A percentile compares a stretch with the other conserved stretches of the same genome.
Conservation (phyloP, 306 rosid species). For the Pyrus betulifolia region DNA sequence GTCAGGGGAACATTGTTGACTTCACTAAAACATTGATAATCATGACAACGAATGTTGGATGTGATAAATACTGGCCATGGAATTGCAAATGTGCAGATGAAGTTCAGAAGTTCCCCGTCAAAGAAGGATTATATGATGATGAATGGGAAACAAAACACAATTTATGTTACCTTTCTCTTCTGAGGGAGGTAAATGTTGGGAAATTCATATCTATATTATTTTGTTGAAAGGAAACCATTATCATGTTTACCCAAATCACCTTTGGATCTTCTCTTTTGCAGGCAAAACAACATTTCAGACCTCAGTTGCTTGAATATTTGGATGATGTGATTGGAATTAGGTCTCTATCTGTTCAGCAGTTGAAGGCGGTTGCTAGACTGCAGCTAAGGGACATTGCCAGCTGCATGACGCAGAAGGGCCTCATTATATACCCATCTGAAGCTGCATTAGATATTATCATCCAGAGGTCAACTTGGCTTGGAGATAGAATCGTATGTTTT, state of each 20-base stretch:
- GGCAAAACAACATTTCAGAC: constrained; percentile 13
- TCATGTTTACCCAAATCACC: neutral
- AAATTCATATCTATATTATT: neutral
- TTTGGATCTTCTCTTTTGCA: neutral
- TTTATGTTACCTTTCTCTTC: constrained; percentile 8
- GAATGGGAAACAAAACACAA: constrained; percentile 14
- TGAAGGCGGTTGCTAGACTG: constrained; percentile 15
- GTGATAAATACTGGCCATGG: constrained; percentile 18
- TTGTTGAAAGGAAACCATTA: neutral
- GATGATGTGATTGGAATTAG: constrained; percentile 20
- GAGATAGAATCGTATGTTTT: constrained; percentile 13
- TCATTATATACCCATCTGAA: constrained; percentile 13
- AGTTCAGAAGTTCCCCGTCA: constrained; percentile 12
- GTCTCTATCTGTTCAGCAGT: constrained; percentile 10
- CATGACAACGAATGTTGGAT: constrained; percentile 14
- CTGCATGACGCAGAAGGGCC: constrained; percentile 10
- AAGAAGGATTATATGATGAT: constrained; percentile 10
- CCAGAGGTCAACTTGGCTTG: constrained; percentile 7
- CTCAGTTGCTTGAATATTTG: constrained; percentile 5
- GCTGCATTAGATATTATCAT: constrained; percentile 9
- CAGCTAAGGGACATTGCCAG: constrained; percentile 14
- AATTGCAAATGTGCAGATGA: constrained; percentile 16
- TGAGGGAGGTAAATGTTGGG: constrained; percentile 9
- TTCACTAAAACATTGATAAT: constrained; percentile 5
- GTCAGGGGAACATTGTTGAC: constrained; percentile 8